phyloP scores from a whole-genome alignment of 192 early-diverging fungal genomes.

The Lunasporangiospora selenospora region DNA sequence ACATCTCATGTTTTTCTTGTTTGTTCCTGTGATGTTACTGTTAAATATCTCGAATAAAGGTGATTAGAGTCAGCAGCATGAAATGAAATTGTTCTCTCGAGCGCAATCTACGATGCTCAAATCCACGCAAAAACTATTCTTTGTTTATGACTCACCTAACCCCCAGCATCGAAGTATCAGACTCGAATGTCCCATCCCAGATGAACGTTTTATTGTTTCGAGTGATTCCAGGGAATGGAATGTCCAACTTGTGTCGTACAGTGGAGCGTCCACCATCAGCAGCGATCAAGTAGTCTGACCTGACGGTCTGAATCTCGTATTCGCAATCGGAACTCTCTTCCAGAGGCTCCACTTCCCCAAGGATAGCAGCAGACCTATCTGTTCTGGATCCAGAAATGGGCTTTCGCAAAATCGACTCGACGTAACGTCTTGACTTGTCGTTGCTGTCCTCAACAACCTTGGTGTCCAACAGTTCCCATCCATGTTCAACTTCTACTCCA shows the following conservation, averaged over 20 bases:
- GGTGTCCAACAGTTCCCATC: conserved; percentile 37
- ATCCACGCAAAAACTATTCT: too few relatives aligned
- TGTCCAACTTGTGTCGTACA: conserved; percentile 38
- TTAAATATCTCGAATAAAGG: too few relatives aligned
- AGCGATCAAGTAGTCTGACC: conserved; percentile 38
- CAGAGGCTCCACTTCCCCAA: conserved; percentile 7
- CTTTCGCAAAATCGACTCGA: conserved; percentile 27
- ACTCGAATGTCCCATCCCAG: conserved; percentile 20
- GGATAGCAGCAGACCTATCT: not conserved
- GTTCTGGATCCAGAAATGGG: conserved; percentile 13
- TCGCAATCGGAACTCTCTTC: conserved; percentile 14
- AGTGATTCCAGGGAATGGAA: conserved; percentile 23
- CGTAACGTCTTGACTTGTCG: conserved; percentile 6
- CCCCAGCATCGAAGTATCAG: not conserved
- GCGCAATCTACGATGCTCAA: too few relatives aligned
- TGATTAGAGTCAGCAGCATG: too few relatives aligned
- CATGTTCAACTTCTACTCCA: conserved; percentile 28
- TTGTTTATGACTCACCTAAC: too few relatives aligned
- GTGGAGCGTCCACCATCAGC: conserved; percentile 34
- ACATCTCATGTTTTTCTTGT: conserved; percentile 2
- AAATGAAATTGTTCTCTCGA: too few relatives aligned
- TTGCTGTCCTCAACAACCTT: conserved; percentile 18
- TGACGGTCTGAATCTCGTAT: conserved; percentile 23
- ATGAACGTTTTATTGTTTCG: conserved; percentile 1
- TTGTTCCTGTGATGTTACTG: conserved; percentile 13